phyloP scores from a whole-genome alignment of 495 filamentous ascomycete genomes.

The Penicillium antarcticum region DNA sequence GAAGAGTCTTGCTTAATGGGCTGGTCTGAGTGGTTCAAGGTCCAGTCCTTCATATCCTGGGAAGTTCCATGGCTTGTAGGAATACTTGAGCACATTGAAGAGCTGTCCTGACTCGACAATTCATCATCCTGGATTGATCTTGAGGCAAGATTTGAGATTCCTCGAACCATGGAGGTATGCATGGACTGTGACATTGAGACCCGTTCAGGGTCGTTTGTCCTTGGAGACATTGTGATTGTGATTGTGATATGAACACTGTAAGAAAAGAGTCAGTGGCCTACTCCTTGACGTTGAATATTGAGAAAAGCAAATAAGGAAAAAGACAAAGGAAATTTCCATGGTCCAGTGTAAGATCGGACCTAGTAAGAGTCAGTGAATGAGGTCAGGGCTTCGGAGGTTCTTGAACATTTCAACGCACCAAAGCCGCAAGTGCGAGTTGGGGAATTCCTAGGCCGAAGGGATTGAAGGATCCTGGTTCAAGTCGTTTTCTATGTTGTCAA shows the following conservation, averaged over 20 bases:
- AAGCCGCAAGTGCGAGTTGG: neutral
- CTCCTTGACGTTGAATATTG: slow-evolving; percentile 6
- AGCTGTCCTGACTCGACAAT: slow-evolving; percentile 43
- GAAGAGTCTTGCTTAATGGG: slow-evolving; percentile 41
- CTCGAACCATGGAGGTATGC: slow-evolving; percentile 36
- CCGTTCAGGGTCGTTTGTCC: slow-evolving; percentile 34
- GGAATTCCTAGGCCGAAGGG: slow-evolving; percentile 6
- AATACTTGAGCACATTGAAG: slow-evolving; percentile 41
- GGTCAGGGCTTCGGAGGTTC: neutral
- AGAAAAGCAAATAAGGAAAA: slow-evolving; percentile 7
- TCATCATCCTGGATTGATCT: slow-evolving; percentile 48
- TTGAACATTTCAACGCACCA: slow-evolving; percentile 13
- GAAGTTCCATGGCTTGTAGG: slow-evolving; percentile 34
- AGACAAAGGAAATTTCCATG: slow-evolving; percentile 14
- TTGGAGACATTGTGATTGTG: slow-evolving; percentile 34
- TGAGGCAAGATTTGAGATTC: slow-evolving; percentile 40
- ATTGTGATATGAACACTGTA: slow-evolving; percentile 22
- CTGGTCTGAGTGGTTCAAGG: slow-evolving; percentile 37
- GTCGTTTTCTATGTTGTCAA: neutral
- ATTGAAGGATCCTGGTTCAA: slow-evolving; percentile 1
- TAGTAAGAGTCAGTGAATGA: slow-evolving; percentile 14
- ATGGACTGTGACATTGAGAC: slow-evolving; percentile 38
- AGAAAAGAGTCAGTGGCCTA: slow-evolving; percentile 38
- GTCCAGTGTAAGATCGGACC: slow-evolving; percentile 22
- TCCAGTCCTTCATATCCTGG: slow-evolving; percentile 42